Evolutionary conservation across 108 stramenopile species (phyloP).

Genomic region (Nitzschia putrida): DNA sequence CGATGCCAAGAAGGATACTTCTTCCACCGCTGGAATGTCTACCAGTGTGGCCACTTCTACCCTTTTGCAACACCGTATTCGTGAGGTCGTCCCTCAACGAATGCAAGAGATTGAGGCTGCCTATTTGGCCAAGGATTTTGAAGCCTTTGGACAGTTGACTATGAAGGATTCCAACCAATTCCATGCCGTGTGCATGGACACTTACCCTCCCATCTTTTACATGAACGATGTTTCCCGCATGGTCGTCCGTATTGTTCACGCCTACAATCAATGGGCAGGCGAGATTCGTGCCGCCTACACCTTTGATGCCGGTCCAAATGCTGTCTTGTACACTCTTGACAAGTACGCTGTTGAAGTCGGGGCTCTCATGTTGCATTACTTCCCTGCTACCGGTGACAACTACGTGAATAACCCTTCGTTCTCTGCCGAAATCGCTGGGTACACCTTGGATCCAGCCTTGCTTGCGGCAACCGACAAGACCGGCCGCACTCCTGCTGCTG

Average conservation of each 20-base stretch:
- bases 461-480: constrained; percentile 67
- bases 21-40: constrained; percentile 92
- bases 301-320: constrained; percentile 99
- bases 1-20: constrained; percentile 96
- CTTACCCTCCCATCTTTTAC: constrained; percentile 99
- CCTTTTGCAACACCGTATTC: constrained; percentile 83
- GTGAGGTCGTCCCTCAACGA: constrained; percentile 78
- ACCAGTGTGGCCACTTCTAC: constrained; percentile 85
- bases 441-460: constrained; percentile 48
- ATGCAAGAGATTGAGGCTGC: constrained; percentile 89
- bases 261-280: constrained; percentile 84
- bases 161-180: constrained; percentile 98
- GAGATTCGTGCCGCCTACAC: constrained; percentile 93
- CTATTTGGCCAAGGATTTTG: constrained; percentile 87
- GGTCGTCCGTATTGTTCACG: constrained; percentile 77
- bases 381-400: constrained; percentile 47
- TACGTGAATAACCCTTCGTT: constrained; percentile 60
- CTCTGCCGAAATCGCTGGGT: constrained; percentile 38
- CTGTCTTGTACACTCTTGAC: constrained; percentile 85
- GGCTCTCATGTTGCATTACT: constrained; percentile 78
- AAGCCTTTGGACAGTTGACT: constrained; percentile 88
- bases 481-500: constrained; percentile 49
- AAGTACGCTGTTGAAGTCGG: constrained; percentile 65
- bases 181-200: constrained; percentile 97
- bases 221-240: constrained; percentile 90